phyloP scores from a whole-genome alignment of 306 rosid species.

The Rosa chinensis region DNA sequence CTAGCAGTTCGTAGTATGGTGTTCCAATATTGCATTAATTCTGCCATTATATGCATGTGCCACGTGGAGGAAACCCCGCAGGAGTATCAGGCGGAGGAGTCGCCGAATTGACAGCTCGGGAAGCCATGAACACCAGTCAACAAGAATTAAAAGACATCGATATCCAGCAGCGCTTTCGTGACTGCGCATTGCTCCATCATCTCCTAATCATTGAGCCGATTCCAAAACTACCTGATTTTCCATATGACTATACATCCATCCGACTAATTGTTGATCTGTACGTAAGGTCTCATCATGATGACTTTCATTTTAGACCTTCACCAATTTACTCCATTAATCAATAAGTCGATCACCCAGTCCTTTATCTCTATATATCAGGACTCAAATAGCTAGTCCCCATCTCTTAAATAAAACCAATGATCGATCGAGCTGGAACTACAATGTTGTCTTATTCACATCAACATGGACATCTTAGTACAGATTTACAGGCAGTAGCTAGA shows the following conservation, averaged over 20 bases:
- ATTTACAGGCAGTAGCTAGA: too few relatives aligned
- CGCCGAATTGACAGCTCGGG: background rate
- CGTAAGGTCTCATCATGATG: too few relatives aligned
- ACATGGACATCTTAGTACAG: too few relatives aligned
- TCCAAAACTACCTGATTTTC: background rate
- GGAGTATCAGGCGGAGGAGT: background rate
- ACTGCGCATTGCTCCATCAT: background rate
- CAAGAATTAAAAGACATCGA: background rate
- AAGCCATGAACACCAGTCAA: background rate
- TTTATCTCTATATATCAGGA: too few relatives aligned
- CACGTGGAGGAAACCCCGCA: constrained; percentile 26
- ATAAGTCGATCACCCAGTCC: too few relatives aligned
- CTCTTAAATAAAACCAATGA: too few relatives aligned
- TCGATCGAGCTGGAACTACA: too few relatives aligned
- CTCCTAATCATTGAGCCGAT: background rate
- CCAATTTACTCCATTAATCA: too few relatives aligned
- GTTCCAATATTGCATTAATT: background rate
- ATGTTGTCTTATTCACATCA: too few relatives aligned
- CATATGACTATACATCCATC: background rate
- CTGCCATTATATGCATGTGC: constrained; percentile 8
- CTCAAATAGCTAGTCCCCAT: too few relatives aligned
- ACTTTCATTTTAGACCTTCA: too few relatives aligned
- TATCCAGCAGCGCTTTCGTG: background rate
- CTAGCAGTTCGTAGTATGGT: background rate
- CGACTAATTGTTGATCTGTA: too few relatives aligned